A percentile compares a stretch with the other conserved stretches of the same genome.
Evolutionary conservation across 768 basidiomycete species (phyloP).

Genomic region (Pluteus cervinus): DNA sequence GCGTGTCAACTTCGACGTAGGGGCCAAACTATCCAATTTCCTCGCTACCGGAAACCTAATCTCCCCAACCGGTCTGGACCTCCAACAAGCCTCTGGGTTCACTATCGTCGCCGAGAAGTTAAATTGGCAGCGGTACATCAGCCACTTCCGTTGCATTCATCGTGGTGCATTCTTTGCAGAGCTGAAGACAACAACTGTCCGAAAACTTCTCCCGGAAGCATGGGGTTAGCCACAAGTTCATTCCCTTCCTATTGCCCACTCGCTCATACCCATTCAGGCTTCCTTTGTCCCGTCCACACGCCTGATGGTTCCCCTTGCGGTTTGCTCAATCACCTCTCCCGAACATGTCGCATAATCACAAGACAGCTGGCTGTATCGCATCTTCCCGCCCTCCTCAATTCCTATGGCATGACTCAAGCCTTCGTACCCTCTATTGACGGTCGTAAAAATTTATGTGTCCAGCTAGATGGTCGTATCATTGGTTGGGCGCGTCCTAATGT

Average conservation of each 20-base stretch:
- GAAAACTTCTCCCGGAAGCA: slow-evolving; percentile 93
- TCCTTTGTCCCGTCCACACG: slow-evolving; percentile 97
- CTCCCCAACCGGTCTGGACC: slow-evolving; percentile 90
- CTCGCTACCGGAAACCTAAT: slow-evolving; percentile 95
- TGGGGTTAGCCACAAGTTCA: slow-evolving; percentile 67
- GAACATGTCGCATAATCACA: slow-evolving; percentile 89
- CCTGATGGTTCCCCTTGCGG: slow-evolving; percentile 98
- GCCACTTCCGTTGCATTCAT: slow-evolving; percentile 97
- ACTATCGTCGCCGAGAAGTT: slow-evolving; percentile 98
- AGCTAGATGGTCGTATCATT: slow-evolving; percentile 92
- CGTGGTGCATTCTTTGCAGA: slow-evolving; percentile 99
- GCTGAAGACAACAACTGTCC: slow-evolving; percentile 95
- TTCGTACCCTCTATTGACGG: slow-evolving; percentile 81
- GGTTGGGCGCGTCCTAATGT: slow-evolving; percentile 83
- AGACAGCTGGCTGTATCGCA: slow-evolving; percentile 66
- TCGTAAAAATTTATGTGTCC: slow-evolving; percentile 75
- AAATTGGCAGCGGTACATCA: slow-evolving; percentile 97
- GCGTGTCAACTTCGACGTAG: slow-evolving; percentile 88
- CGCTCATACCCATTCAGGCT: slow-evolving; percentile 45
- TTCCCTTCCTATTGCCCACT: slow-evolving; percentile 1
- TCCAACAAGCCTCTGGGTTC: slow-evolving; percentile 98
- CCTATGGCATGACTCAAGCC: slow-evolving; percentile 92
- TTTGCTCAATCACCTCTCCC: slow-evolving; percentile 92
- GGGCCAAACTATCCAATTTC: slow-evolving; percentile 86
- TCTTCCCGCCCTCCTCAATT: slow-evolving; percentile 74